A percentile compares a stretch with the other conserved stretches of the same genome.
Evolutionary conservation across 139 green algal species (phyloP).

Genomic region (Yamagishiella unicocca): DNA sequence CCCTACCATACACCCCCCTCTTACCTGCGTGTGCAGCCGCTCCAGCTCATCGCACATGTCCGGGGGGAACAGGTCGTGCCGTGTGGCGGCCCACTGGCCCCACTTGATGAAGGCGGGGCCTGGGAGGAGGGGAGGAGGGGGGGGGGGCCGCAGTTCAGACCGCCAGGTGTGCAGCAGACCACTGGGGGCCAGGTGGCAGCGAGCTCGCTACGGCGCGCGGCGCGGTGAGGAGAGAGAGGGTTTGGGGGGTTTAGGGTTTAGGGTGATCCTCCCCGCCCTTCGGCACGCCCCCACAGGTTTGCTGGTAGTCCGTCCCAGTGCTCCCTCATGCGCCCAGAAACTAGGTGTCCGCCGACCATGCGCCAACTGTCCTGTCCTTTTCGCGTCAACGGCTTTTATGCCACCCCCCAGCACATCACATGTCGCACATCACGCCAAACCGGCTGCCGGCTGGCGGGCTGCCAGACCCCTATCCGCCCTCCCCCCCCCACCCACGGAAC

Average conservation of each 20-base stretch:
- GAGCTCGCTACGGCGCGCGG: too few relatives aligned
- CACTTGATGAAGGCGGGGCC: constrained; percentile 95
- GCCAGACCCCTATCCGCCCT: not conserved
- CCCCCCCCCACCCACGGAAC: not conserved
- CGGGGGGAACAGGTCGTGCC: constrained; percentile 94
- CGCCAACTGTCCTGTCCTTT: too few relatives aligned
- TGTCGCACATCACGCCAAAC: too few relatives aligned
- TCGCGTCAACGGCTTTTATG: too few relatives aligned
- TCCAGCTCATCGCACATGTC: constrained; percentile 89
- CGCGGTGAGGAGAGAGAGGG: not conserved
- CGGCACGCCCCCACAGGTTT: too few relatives aligned
- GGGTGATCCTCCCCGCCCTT: too few relatives aligned
- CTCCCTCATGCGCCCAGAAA: too few relatives aligned
- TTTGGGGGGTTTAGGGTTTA: not conserved
- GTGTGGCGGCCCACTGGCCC: constrained; percentile 97
- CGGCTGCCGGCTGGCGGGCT: too few relatives aligned
- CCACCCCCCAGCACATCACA: not conserved
- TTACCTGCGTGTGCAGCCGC: constrained; percentile 76
- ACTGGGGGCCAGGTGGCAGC: too few relatives aligned
- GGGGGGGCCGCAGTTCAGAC: not conserved
- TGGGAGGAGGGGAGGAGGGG: not conserved
- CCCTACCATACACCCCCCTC: not conserved
- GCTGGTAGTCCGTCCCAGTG: too few relatives aligned
- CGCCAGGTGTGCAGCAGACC: too few relatives aligned
- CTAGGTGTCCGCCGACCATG: too few relatives aligned